Evolutionary conservation across 2,329 filamentous ascomycete species (phyloP).

Genomic region (Curvularia lunata): DNA sequence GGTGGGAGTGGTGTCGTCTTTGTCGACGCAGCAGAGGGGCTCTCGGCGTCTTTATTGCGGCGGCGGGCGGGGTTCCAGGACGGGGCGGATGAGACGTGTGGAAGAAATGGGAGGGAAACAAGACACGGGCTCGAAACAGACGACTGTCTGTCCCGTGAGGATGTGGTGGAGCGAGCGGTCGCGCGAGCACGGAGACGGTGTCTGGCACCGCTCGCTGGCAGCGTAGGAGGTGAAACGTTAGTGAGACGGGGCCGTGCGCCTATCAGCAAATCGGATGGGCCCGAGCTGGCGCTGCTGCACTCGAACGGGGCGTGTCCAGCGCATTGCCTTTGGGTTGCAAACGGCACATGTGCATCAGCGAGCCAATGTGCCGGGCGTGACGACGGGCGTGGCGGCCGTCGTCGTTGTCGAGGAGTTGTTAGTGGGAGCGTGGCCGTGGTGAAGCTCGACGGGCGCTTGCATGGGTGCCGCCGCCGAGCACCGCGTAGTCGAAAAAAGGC

Average conservation of each 20-base stretch:
- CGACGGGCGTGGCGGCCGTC: background rate
- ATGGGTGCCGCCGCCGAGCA: no score
- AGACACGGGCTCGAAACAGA: constrained; percentile 27
- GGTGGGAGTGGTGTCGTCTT: constrained; percentile 8
- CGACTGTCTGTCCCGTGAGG: constrained; percentile 6
- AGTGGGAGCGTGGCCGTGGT: no score
- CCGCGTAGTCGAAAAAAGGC: background rate
- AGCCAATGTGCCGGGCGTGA: background rate
- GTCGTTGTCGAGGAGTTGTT: background rate
- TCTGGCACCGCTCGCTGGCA: constrained; percentile 23
- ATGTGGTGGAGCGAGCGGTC: constrained; percentile 10
- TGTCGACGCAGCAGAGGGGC: constrained; percentile 14
- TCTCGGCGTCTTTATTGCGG: constrained; percentile 21
- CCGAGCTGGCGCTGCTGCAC: constrained; percentile 4
- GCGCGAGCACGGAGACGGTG: constrained; percentile 18
- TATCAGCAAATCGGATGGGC: constrained; percentile 11
- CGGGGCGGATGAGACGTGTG: constrained; percentile 1
- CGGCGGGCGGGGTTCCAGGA: constrained; percentile 11
- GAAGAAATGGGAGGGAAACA: constrained; percentile 13
- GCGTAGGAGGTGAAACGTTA: constrained; percentile 21
- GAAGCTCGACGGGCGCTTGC: background rate
- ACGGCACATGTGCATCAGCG: background rate
- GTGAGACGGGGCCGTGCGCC: constrained; percentile 12
- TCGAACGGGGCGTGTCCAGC: constrained; percentile 2
- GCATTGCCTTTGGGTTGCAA: constrained; percentile 1